Base-by-base conservation (phyloP, 192 early-diverging fungal genomes). In the Allomyces javanicus region DNA sequence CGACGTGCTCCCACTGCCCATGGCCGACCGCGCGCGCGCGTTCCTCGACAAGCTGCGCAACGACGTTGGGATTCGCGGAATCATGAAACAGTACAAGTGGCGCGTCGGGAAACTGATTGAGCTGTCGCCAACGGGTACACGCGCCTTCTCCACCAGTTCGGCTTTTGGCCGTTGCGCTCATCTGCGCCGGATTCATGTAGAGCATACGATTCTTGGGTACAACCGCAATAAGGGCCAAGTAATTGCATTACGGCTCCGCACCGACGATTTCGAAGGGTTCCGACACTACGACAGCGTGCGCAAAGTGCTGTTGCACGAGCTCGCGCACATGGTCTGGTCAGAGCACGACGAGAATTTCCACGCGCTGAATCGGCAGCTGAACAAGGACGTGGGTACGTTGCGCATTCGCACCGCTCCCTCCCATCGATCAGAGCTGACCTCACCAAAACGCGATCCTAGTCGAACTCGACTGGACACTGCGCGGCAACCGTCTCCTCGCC, bases 231-330 rank as follows among this genome's bases (percentile, higher is more conserved):
- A 69, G 50, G 89, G 89, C 14, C 75, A 86, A 63, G 72, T 78
- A 61, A 90, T 92, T 69, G 80, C 88, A 0, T 65, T 92, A 19
- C 75, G 89, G 63, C 67, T 92, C n/a, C 75, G 89, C 11, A 90
- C 89, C 4, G 80, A 89, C 73, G 81, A 83, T 68, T 70, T 89
- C 64, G 78, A 81, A 58, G 89, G 89, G 9, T 92, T 92, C 65
- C 70, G 89, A 44, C 79, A 83, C 61, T 92, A 87, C 67, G 76
- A 78, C 25, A 73, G 78, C 0, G 73, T 92, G 9, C 70, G 84
- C 22, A 82, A 79, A 61, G 87, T 89, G 3, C 66, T 92, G 22
- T 66, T 92, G 25, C 89, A 92, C 71, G 89, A 92, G 69, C 77
- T 92, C 9, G 72, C 86, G 6, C 89, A 92, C 65, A 87, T 86